Percentiles rank a stretch among this genome's conserved stretches.
Evolutionary conservation across 1,139 yeast genomes (phyloP).

Genomic region (Candida sanyaensis): DNA sequence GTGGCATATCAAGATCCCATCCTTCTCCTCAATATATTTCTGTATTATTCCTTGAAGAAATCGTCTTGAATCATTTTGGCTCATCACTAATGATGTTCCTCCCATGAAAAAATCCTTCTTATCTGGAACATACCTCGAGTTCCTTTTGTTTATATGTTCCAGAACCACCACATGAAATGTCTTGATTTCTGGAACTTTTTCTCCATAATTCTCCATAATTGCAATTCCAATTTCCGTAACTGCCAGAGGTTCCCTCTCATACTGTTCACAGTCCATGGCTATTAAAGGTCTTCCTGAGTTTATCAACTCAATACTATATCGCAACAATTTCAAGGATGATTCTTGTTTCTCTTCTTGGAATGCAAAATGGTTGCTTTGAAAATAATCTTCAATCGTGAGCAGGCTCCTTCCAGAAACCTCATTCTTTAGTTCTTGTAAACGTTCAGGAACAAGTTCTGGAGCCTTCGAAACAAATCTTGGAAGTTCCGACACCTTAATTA

Average conservation of each 20-base stretch:
- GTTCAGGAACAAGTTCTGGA: neutral
- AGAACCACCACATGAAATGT: constrained; percentile 59
- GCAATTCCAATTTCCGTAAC: constrained; percentile 74
- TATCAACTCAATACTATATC: constrained; percentile 26
- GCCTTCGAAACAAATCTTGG: neutral
- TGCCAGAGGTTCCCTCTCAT: constrained; percentile 46
- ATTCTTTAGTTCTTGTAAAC: constrained; percentile 2
- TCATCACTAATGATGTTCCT: constrained; percentile 54
- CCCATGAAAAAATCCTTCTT: constrained; percentile 58
- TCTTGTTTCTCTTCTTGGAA: constrained; percentile 18
- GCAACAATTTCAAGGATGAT: constrained; percentile 19
- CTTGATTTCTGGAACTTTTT: constrained; percentile 44
- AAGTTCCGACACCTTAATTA: neutral
- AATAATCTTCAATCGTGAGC: constrained; percentile 17
- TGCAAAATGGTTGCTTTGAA: constrained; percentile 19
- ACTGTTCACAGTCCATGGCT: constrained; percentile 70
- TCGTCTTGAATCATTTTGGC: constrained; percentile 30
- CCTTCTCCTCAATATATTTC: constrained; percentile 32
- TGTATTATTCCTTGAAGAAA: constrained; percentile 46
- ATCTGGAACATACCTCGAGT: constrained; percentile 65
- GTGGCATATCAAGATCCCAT: constrained; percentile 66
- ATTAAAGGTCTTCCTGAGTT: constrained; percentile 43
- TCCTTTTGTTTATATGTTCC: constrained; percentile 48
- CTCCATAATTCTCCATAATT: constrained; percentile 50
- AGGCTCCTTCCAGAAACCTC: neutral